Conservation (phyloP, 371 early-diverging fungal genomes). For the Fennellomyces sp. region DNA sequence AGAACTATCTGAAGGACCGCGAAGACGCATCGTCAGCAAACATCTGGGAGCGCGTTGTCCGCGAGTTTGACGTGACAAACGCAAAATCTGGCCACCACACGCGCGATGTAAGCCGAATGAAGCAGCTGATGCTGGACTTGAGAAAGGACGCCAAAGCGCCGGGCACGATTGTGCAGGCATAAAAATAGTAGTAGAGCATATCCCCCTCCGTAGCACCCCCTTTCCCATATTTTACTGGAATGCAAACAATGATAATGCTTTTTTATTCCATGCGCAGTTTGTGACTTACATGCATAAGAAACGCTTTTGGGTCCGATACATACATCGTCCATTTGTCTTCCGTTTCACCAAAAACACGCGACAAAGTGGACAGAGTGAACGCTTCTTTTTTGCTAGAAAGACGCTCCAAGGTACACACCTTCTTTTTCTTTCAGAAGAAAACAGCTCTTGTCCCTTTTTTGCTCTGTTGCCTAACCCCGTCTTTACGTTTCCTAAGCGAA, state of each 20-base stretch:
- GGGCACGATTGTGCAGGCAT: slow-evolving; percentile 58
- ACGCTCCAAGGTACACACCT: too few species aligned
- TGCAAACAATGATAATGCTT: neutral
- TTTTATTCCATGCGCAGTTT: neutral
- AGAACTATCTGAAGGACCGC: slow-evolving; percentile 47
- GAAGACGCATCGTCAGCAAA: slow-evolving; percentile 69
- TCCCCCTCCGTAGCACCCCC: neutral
- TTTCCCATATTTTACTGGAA: neutral
- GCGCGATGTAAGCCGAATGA: slow-evolving; percentile 79
- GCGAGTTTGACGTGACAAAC: slow-evolving; percentile 64
- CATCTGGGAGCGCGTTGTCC: slow-evolving; percentile 77
- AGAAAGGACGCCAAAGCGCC: slow-evolving; percentile 83
- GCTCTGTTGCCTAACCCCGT: neutral
- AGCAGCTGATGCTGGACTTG: slow-evolving; percentile 81
- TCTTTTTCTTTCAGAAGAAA: too few species aligned
- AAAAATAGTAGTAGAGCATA: slow-evolving; percentile 9
- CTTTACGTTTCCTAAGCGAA: neutral
- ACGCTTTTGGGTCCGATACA: too few species aligned
- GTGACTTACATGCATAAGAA: neutral
- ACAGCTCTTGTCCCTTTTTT: neutral
- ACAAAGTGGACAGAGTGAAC: too few species aligned
- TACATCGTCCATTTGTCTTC: too few species aligned
- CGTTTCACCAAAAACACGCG: too few species aligned
- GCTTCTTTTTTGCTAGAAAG: too few species aligned
- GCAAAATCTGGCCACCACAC: slow-evolving; percentile 42